Base-by-base conservation (phyloP, 139 green algal species). In the Chlamydomonas sp. region DNA sequence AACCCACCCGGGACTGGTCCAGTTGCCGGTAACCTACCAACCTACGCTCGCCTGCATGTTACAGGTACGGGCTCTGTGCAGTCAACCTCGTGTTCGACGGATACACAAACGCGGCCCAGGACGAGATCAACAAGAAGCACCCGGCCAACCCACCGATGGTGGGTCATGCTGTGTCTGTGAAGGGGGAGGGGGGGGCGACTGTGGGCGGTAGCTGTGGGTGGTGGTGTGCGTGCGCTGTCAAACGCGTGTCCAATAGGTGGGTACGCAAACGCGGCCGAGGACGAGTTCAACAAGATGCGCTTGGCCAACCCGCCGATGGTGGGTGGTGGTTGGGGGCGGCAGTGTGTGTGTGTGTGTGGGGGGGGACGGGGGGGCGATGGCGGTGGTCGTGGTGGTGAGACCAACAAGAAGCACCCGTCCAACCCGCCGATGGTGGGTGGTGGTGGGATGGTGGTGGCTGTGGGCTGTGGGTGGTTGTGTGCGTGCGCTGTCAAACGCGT, bases 41-140 rank as follows among this genome's bases (percentile, higher is more conserved):
- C n/a, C n/a, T n/a, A n/a, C n/a, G n/a, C n/a, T n/a, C n/a, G n/a
- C n/a, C n/a, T n/a, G n/a, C n/a, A n/a, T n/a, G n/a, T n/a, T n/a
- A n/a, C n/a, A n/a, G n/a, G n/a, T 98, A 99, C 74, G n/a, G 69
- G 0, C 80, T 99, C 30, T 97, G 91, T 73, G 47, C 86, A 3
- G 28, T 92, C 67, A 99, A 99, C 79, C 81, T 99, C 0, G 73
- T 87, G 1, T 77, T 98, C 16, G 95, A 99, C 71, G 93, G 91
- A n/a, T 97, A 95, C 84, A 98, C 93, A 20, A 97, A 97, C 60
- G 85, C 90, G 0, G 83, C 80, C 0, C 91, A 96, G 81, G 91
- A 97, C 58, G 81, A 87, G 57, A 89, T 97, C 69, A 89, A 95
- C 70, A 54, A 76, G 35, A 67, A 78, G 28, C 89, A 94, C 74